These are phyloP conservation scores for Amylocarpus encephaloides DNA, from an alignment of 2,329 filamentous ascomycete genomes.

Conservation along the genomic window DNA sequence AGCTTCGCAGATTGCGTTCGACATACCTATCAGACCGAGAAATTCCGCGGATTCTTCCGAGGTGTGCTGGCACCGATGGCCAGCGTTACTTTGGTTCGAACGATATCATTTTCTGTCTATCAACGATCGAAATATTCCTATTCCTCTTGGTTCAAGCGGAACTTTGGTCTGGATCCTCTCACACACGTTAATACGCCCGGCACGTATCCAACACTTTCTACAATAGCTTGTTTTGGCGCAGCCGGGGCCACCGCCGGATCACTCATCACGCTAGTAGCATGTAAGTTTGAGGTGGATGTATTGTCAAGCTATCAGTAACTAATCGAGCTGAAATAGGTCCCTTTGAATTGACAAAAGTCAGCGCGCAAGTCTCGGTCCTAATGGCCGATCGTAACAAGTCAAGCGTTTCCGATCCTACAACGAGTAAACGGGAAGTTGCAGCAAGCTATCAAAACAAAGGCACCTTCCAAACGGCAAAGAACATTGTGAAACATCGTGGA, in stretches of 20 bases:
- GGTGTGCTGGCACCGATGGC: slow-evolving; percentile 76
- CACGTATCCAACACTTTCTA: slow-evolving; percentile 65
- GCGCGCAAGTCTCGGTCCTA: slow-evolving; percentile 76
- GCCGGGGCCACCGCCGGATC: slow-evolving; percentile 76
- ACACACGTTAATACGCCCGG: slow-evolving; percentile 64
- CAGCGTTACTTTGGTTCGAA: slow-evolving; percentile 70
- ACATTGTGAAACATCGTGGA: slow-evolving; percentile 70
- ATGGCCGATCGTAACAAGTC: slow-evolving; percentile 54
- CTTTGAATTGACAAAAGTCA: slow-evolving; percentile 85
- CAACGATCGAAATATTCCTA: slow-evolving; percentile 69
- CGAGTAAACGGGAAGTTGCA: slow-evolving; percentile 38
- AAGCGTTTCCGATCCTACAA: slow-evolving; percentile 30
- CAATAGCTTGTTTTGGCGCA: slow-evolving; percentile 68
- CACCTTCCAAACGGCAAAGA: slow-evolving; percentile 68
- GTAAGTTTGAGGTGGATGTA: slow-evolving; percentile 37
- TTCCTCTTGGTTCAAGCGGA: slow-evolving; percentile 62
- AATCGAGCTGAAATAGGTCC: slow-evolving; percentile 46
- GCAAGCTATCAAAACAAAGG: slow-evolving; percentile 72
- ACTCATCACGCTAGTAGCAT: slow-evolving; percentile 73
- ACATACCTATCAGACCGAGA: slow-evolving; percentile 70
- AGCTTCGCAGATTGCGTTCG: slow-evolving; percentile 68
- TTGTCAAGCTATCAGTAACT: slow-evolving; percentile 7
- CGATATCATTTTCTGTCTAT: slow-evolving; percentile 75
- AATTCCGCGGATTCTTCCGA: slow-evolving; percentile 71
- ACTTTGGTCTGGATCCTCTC: slow-evolving; percentile 64